These are phyloP conservation scores for Daldinia sp. DNA, from an alignment of 2,329 filamentous ascomycete genomes.

Conservation along the genomic window DNA sequence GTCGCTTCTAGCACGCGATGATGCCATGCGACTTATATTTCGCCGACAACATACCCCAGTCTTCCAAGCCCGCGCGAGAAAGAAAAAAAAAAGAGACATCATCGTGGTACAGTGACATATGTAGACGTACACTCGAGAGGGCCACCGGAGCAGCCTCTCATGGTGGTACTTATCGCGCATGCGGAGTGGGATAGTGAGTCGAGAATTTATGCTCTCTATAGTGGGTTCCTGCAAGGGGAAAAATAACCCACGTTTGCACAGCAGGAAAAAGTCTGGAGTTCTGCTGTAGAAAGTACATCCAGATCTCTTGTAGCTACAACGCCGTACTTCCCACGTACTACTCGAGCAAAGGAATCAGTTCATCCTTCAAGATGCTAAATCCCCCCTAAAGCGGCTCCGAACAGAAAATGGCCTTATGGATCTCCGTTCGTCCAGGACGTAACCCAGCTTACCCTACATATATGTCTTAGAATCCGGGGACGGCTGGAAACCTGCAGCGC, in stretches of 20 bases:
- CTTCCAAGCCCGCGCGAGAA: conserved; percentile 28
- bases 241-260: conserved; percentile 16
- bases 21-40: conserved; percentile 47
- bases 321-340: conserved; percentile 25
- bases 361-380: conserved; percentile 25
- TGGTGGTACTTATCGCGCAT: conserved; percentile 19
- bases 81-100: conserved; percentile 21
- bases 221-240: conserved; percentile 14
- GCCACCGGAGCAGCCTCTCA: conserved; percentile 15
- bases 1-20: conserved; percentile 39
- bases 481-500: conserved; percentile 44
- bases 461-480: conserved; percentile 44
- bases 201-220: conserved; percentile 17
- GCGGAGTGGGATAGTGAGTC: conserved; percentile 17
- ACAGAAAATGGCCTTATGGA: conserved; percentile 16
- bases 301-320: conserved; percentile 21
- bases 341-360: conserved; percentile 17
- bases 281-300: conserved; percentile 11
- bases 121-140: not conserved
- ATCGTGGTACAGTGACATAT: conserved; percentile 11
- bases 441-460: conserved; percentile 24
- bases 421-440: conserved; percentile 42
- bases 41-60: conserved; percentile 44
- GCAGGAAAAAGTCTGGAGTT: conserved; percentile 14
- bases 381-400: conserved; percentile 25